Conservation (phyloP, 345 rosid genomes). For the Lumnitzera littorea region DNA sequence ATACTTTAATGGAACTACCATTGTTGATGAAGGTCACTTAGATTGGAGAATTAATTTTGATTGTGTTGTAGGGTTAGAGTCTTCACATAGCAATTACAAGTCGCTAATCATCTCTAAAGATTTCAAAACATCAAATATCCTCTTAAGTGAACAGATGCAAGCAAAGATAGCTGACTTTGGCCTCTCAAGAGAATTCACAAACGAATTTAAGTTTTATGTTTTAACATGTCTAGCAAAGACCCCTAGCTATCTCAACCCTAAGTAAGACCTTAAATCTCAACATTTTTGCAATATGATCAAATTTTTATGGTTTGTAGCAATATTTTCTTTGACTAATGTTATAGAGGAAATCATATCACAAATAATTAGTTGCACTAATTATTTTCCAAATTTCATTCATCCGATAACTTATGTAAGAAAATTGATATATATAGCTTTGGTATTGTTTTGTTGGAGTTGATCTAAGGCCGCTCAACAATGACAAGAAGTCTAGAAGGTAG, state of each 20-base stretch:
- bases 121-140: conserved; percentile 23
- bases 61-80: conserved; percentile 23
- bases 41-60: background rate
- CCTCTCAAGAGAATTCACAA: conserved; percentile 12
- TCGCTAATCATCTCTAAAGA: conserved; percentile 31
- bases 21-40: too few species aligned
- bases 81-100: conserved; percentile 23
- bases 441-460: conserved; percentile 24
- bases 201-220: conserved; percentile 6
- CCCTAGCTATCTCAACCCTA: background rate
- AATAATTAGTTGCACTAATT: background rate
- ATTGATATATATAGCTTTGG: conserved; percentile 33
- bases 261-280: conserved; percentile 4
- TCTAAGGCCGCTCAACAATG: conserved; percentile 23
- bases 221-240: too few species aligned
- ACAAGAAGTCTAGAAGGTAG: background rate
- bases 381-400: background rate
- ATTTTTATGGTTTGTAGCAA: too few species aligned
- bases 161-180: conserved; percentile 32
- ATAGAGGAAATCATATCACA: too few species aligned
- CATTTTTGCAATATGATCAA: too few species aligned
- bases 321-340: too few species aligned
- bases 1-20: too few species aligned
- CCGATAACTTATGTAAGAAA: conserved; percentile 12
- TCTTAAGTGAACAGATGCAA: conserved; percentile 15